Base-by-base conservation (phyloP, 2,329 filamentous ascomycete genomes). In the Septoria petroselini region DNA sequence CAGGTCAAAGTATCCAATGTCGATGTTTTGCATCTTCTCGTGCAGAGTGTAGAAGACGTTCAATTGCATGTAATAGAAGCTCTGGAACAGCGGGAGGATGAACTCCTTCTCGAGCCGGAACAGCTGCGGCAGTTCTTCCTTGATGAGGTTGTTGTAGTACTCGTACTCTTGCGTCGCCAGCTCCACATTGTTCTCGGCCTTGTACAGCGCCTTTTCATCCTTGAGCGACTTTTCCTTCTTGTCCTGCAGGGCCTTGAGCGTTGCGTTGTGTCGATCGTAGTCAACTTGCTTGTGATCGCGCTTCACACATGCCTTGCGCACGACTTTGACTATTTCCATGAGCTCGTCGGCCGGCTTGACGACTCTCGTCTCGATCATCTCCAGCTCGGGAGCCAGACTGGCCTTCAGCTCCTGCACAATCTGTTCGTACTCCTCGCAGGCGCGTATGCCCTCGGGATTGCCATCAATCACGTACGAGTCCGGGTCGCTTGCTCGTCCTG, bases 51-150 rank as follows among this genome's bases (percentile, higher is more conserved):
- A 98, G 71, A 97, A 98, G 58, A 98, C 88, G 71, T 98, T 98
- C 58, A 98, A 81, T 71, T 98, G 93, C 93, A 98, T 98, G 76
- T 97, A 98, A 74, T 98, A 98, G 75, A 98, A 98, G 7, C 88
- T 95, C 70, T 97, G 93, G 78, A 98, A 98, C 6, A 98, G 81
- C 2, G 93, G 93, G 60, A 88, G 85, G 70, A 98, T 98, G 69
- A 98, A 97, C 70, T 97, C 86, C 57, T 85, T 82, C 70, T 98
- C 93, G 14, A 98, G 81, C 6, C 75, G 70, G 71, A 98, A 98
- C 8, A 98, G 80, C 70, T 90, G 89, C 21, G 93, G 93, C 56
- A 98, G 76, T 72, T 98, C 93, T 14, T 94, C 88, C 74, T 98
- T 98, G 54, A 98, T 80, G 43, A 98, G 76, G 65, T 96, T 89